These are phyloP conservation scores for Blastobotrys americana DNA, from an alignment of 805 yeast genomes.

Conservation along the genomic window DNA sequence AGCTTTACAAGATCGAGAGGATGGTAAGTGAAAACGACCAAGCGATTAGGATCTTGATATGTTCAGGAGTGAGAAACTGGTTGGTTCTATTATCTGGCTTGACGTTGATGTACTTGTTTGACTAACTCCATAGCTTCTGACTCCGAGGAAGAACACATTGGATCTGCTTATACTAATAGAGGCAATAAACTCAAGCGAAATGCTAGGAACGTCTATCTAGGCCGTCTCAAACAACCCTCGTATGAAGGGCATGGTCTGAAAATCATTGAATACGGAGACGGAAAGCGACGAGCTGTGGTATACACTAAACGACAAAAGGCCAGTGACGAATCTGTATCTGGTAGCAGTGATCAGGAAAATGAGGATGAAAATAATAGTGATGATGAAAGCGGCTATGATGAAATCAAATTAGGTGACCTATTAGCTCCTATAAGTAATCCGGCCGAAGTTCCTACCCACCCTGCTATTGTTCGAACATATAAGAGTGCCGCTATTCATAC, in stretches of 20 bases:
- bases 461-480: conserved; percentile 61
- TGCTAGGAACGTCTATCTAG: conserved; percentile 41
- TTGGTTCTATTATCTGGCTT: too few species aligned
- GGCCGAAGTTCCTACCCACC: conserved; percentile 65
- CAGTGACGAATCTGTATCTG: conserved; percentile 21
- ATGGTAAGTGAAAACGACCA: too few species aligned
- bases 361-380: conserved; percentile 23
- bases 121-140: conserved; percentile 12
- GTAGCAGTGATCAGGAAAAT: conserved; percentile 24
- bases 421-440: conserved; percentile 77
- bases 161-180: conserved; percentile 36
- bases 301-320: conserved; percentile 24
- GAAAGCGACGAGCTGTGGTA: conserved; percentile 23
- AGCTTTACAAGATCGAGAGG: background rate
- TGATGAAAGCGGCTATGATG: conserved; percentile 34
- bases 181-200: conserved; percentile 52
- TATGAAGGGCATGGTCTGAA: conserved; percentile 25
- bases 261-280: conserved; percentile 26
- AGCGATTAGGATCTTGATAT: too few species aligned
- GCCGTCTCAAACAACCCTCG: conserved; percentile 30
- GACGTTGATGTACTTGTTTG: background rate
- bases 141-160: conserved; percentile 15
- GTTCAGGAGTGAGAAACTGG: too few species aligned
- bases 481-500: conserved; percentile 47
- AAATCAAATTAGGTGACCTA: conserved; percentile 49